Evolutionary conservation across 345 rosid species (phyloP), one percentile per base, ranked within the genome.

Genomic region (Boechera divaricarpa): DNA sequence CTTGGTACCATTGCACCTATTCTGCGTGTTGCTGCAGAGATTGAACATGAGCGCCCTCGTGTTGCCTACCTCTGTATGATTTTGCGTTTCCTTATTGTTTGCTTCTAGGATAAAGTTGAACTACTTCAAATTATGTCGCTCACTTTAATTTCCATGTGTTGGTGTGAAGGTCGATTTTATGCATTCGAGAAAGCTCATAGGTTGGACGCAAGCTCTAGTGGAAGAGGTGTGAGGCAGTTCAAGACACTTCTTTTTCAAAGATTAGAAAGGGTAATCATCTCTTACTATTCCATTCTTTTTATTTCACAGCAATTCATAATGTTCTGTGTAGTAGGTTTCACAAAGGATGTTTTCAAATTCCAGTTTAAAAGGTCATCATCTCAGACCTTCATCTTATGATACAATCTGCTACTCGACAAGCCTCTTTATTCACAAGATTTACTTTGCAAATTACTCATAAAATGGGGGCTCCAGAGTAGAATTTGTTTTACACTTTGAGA

Each of bases 11-110:
- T 95, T 58, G 88, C 90, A 53, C 96, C 96, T 16, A 86, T 92
- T 63, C 94, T 92, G 55, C 99, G 96, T 55, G 83, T 90, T 39
- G 97, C 97, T 48, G 87, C 86, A 5, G 98, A 92, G 87, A 91
- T 95, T 79, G 91, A 92, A 70, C 84, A 84, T 29, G 97, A 90
- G 73, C 99, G 98, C 24, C 99, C 99, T 77, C 98, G 99, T 44
- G 99, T 95, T 16, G 91, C 99, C 57, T 95, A 95, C 75, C 95
- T 95, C 63, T 95, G 98, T 95, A 83, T 58, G 88, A 60, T 11
- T 29, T 28, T 57, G 6, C 15, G 4, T 11, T 33, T 26, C 59
- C 36, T 47, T 55, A 4, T 15, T 60, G 13, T 59, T 62, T 67
- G 45, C 54, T 44, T 55, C 7, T 6, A 15, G 26, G 1, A 39